phyloP scores from a whole-genome alignment of 352 stramenopile species.

The Thalassiosira tumida region DNA sequence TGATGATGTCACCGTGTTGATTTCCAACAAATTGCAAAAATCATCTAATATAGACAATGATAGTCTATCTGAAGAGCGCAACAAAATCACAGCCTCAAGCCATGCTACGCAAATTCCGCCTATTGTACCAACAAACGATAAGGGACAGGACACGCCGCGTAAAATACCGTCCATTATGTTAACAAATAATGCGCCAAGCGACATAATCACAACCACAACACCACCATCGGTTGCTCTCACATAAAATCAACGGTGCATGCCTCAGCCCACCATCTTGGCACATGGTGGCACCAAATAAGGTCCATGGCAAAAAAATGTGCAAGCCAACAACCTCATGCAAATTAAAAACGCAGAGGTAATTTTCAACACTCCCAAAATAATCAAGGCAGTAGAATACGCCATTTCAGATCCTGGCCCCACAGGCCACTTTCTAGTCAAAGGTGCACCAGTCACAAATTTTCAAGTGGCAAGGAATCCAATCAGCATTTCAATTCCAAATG shows the following conservation, averaged over 20 bases:
- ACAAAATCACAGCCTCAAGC: no score
- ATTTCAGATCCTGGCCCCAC: slow-evolving; percentile 53
- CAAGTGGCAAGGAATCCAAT: slow-evolving; percentile 23
- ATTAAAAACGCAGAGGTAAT: neutral
- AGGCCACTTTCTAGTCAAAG: slow-evolving; percentile 40
- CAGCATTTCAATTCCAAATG: slow-evolving; percentile 38
- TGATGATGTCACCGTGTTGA: neutral
- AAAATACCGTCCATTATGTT: neutral
- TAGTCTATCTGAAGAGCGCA: no score
- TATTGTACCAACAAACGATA: neutral
- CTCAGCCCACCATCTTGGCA: no score
- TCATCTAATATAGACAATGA: no score
- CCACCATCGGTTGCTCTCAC: neutral
- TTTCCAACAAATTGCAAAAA: neutral
- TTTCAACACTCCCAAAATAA: neutral
- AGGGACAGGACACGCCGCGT: neutral
- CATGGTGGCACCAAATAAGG: neutral
- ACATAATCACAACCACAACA: neutral
- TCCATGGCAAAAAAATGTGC: neutral
- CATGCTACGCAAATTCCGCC: no score
- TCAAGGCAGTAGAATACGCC: neutral
- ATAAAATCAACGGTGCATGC: no score
- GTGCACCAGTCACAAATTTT: slow-evolving; percentile 36
- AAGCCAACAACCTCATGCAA: slow-evolving; percentile 4
- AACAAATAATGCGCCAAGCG: neutral